These are phyloP conservation scores for Aspergillus amoenus DNA, from an alignment of 2,329 filamentous ascomycete species.

Conservation along the genomic window DNA sequence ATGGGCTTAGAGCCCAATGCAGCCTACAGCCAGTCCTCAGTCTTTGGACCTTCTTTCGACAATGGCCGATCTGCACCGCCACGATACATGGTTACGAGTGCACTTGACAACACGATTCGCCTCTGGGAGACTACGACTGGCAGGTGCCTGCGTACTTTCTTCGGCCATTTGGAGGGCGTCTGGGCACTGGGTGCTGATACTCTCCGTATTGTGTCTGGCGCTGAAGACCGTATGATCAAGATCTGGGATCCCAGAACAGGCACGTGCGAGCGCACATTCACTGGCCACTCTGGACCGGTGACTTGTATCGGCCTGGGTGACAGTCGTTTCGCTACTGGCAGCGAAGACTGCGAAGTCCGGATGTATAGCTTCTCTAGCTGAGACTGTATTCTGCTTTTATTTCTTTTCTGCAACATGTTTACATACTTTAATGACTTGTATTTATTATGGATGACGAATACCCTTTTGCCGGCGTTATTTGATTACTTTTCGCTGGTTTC, in stretches of 20 bases:
- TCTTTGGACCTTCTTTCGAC: constrained; percentile 64
- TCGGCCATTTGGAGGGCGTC: constrained; percentile 93
- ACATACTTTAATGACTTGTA: constrained; percentile 9
- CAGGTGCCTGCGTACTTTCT: constrained; percentile 85
- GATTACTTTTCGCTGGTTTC: neutral
- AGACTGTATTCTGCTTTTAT: neutral
- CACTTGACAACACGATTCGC: constrained; percentile 85
- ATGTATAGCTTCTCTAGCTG: constrained; percentile 70
- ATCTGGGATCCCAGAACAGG: constrained; percentile 91
- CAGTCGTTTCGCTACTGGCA: constrained; percentile 82
- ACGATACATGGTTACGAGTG: constrained; percentile 88
- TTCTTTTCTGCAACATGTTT: neutral
- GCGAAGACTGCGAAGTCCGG: constrained; percentile 88
- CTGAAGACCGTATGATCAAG: constrained; percentile 93
- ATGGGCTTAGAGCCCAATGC: constrained; percentile 25
- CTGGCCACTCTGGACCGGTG: constrained; percentile 84
- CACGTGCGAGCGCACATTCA: constrained; percentile 88
- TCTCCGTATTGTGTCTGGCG: constrained; percentile 80
- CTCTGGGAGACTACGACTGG: constrained; percentile 87
- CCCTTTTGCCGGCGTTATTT: constrained; percentile 9
- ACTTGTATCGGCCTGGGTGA: constrained; percentile 93
- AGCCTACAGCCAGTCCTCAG: constrained; percentile 45
- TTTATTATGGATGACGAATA: constrained; percentile 13
- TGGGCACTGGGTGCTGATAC: constrained; percentile 92
- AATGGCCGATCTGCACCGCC: constrained; percentile 70